These are phyloP conservation scores for Heteromeles arbutifolia DNA, from an alignment of 306 rosid species.

Conservation along the genomic window DNA sequence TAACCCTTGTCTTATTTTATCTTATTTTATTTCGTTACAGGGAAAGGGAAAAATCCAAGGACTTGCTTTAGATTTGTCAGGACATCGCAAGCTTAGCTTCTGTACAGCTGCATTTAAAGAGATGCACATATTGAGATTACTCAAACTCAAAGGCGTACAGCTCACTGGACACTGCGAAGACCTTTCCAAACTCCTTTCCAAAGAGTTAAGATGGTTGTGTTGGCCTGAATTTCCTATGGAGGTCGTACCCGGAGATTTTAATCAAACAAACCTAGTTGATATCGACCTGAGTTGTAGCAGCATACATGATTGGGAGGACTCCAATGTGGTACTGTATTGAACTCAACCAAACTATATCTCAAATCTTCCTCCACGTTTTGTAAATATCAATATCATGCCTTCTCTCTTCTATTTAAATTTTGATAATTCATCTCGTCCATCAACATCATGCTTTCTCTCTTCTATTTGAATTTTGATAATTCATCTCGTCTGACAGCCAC, in stretches of 20 bases:
- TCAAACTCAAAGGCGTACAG: constrained; percentile 23
- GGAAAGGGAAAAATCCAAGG: constrained; percentile 8
- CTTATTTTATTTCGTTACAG: neutral
- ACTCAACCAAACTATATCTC: neutral
- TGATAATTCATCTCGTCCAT: too few species aligned
- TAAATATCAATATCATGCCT: neutral
- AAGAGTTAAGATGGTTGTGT: neutral
- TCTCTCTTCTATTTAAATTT: neutral
- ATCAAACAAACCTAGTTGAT: constrained; percentile 12
- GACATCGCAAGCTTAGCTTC: neutral
- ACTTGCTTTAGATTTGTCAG: neutral
- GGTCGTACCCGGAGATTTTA: neutral
- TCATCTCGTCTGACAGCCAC: constrained; percentile 9
- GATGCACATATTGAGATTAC: constrained; percentile 23
- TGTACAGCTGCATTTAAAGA: constrained; percentile 6
- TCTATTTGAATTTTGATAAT: neutral
- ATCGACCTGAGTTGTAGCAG: constrained; percentile 25
- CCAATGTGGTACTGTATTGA: constrained; percentile 17
- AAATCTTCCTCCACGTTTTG: neutral
- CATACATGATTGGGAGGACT: constrained; percentile 14
- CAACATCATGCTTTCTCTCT: neutral
- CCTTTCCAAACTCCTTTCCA: constrained; percentile 31
- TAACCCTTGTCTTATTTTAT: neutral
- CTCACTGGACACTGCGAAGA: constrained; percentile 7
- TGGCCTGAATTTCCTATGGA: neutral